Evolutionary conservation across 2,329 filamentous ascomycete genomes (phyloP).

Genomic region (Nemania serpens): DNA sequence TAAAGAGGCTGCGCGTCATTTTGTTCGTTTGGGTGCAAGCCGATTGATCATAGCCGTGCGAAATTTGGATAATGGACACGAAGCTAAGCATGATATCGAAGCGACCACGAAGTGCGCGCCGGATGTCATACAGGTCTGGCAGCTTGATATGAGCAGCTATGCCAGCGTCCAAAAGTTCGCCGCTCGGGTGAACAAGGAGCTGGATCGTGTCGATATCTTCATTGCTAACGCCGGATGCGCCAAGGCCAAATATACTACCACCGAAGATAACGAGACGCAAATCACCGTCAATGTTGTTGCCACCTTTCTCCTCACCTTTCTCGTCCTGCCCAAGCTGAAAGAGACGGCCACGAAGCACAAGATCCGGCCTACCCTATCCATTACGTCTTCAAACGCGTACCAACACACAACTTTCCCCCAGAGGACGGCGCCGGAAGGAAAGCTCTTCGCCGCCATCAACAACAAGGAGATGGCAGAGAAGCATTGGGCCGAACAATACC

Average conservation of each 20-base stretch:
- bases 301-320: constrained; percentile 54
- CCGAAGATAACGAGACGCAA: constrained; percentile 52
- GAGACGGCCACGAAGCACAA: constrained; percentile 40
- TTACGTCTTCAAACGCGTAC: constrained; percentile 40
- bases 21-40: constrained; percentile 22
- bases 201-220: constrained; percentile 50
- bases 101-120: constrained; percentile 31
- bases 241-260: constrained; percentile 38
- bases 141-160: constrained; percentile 55
- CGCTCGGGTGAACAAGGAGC: constrained; percentile 39
- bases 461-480: constrained; percentile 2
- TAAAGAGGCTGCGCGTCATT: constrained; percentile 43
- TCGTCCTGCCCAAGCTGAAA: constrained; percentile 57
- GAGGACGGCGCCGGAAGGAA: constrained; percentile 32
- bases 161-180: constrained; percentile 53
- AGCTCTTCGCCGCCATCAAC: constrained; percentile 39
- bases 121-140: constrained; percentile 53
- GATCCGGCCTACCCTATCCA: constrained; percentile 35
- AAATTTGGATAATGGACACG: constrained; percentile 40
- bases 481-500: constrained; percentile 31
- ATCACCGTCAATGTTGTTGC: constrained; percentile 59
- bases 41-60: constrained; percentile 45
- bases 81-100: constrained; percentile 46
- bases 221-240: constrained; percentile 50
- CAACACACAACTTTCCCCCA: constrained; percentile 38